Evolutionary conservation across 139 green algal species (phyloP).

Genomic region (Chlamydomonas sp.): DNA sequence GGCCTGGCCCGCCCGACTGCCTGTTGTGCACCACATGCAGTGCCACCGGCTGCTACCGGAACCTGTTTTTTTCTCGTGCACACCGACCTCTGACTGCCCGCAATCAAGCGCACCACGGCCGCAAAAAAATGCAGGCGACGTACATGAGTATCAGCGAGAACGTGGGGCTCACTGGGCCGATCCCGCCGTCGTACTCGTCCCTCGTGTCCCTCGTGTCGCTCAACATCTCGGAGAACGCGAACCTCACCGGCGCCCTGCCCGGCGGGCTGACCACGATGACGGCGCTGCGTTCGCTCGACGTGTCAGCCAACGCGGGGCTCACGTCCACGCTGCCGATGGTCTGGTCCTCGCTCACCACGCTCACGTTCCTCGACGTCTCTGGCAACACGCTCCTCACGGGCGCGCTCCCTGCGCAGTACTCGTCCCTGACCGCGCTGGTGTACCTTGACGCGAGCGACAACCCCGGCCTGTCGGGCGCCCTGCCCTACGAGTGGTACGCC

Average conservation of each 20-base stretch:
- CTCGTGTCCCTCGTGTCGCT: slow-evolving; percentile 2
- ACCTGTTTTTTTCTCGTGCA: too few relatives aligned
- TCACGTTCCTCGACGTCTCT: slow-evolving; percentile 5
- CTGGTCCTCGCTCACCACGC: slow-evolving; percentile 1
- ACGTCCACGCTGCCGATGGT: neutral
- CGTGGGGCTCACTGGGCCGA: too few relatives aligned
- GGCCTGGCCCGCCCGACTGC: too few relatives aligned
- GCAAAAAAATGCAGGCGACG: too few relatives aligned
- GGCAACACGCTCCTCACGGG: slow-evolving; percentile 4
- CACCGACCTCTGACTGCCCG: too few relatives aligned
- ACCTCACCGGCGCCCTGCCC: slow-evolving; percentile 14
- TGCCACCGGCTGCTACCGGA: too few relatives aligned
- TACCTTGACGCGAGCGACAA: neutral
- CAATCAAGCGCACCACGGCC: too few relatives aligned
- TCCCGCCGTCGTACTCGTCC: slow-evolving; percentile 8
- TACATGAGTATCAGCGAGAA: too few relatives aligned
- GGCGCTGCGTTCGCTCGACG: slow-evolving; percentile 2
- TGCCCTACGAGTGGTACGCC: slow-evolving; percentile 4
- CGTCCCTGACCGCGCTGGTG: neutral
- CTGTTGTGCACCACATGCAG: too few relatives aligned
- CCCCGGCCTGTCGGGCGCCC: neutral
- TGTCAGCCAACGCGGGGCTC: neutral
- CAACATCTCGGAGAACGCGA: slow-evolving; percentile 17
- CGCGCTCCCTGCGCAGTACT: neutral
- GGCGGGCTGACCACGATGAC: neutral